Conservation (phyloP, 305 asterid species). For the Rubia tinctorum region DNA sequence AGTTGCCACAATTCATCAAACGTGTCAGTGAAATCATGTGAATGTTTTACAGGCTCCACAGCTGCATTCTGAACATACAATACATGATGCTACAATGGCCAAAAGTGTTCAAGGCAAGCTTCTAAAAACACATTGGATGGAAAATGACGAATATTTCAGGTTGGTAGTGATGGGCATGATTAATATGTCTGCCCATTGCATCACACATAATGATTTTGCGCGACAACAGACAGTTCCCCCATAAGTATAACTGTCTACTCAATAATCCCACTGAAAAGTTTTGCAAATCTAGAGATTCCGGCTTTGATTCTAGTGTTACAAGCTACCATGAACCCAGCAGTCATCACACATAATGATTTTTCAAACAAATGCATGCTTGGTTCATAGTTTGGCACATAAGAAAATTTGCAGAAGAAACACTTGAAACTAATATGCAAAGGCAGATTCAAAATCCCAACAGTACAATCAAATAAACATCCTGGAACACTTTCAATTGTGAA, state of each 20-base stretch:
- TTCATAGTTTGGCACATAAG: background rate
- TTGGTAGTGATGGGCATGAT: too few relatives aligned
- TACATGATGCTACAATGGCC: background rate
- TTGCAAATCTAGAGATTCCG: too few relatives aligned
- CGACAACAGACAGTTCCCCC: too few relatives aligned
- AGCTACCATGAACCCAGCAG: too few relatives aligned
- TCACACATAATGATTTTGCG: too few relatives aligned
- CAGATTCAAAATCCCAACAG: background rate
- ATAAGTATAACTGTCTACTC: too few relatives aligned
- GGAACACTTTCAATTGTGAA: background rate
- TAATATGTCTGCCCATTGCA: too few relatives aligned
- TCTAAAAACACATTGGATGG: background rate
- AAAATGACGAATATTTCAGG: too few relatives aligned
- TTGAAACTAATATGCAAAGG: background rate
- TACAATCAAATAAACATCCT: background rate
- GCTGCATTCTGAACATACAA: background rate
- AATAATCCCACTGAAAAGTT: too few relatives aligned
- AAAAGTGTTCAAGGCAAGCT: background rate
- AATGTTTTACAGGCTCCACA: background rate
- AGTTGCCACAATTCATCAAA: background rate
- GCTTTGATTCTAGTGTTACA: too few relatives aligned
- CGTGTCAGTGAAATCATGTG: too few relatives aligned
- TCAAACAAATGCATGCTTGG: background rate
- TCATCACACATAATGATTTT: background rate
- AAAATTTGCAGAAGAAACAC: background rate